Percentiles rank a stretch among this genome's conserved stretches.
These are phyloP conservation scores for Dittrichia graveolens DNA, from an alignment of 129 eudicot genomes.

Conservation along the genomic window DNA sequence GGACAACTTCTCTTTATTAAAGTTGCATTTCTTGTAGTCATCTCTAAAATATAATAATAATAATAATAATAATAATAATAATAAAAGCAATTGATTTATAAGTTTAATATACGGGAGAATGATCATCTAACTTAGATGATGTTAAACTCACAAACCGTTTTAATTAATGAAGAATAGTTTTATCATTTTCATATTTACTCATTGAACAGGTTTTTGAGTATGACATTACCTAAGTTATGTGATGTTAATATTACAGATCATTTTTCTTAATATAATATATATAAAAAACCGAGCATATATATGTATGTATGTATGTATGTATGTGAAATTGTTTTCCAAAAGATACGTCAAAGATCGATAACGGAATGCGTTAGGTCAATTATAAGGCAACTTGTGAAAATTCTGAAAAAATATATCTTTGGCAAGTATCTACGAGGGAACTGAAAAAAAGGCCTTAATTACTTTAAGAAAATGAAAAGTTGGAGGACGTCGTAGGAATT, in stretches of 20 bases:
- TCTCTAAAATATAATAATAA: too few relatives aligned
- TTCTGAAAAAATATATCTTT: slow-evolving; percentile 19
- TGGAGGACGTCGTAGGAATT: not conserved
- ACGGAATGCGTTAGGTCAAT: slow-evolving; percentile 28
- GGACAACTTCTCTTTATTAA: slow-evolving; percentile 38
- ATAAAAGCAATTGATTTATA: not conserved
- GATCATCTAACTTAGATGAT: too few relatives aligned
- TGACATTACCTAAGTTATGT: too few relatives aligned
- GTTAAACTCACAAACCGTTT: too few relatives aligned
- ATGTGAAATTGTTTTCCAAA: not conserved
- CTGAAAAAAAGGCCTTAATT: slow-evolving; percentile 13
- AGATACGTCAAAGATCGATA: slow-evolving; percentile 21
- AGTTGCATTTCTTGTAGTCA: slow-evolving; percentile 19
- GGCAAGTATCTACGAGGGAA: slow-evolving; percentile 17
- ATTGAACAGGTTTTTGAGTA: too few relatives aligned
- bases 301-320: too few relatives aligned
- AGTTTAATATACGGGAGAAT: not conserved
- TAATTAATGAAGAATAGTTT: too few relatives aligned
- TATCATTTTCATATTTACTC: too few relatives aligned
- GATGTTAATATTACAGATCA: too few relatives aligned
- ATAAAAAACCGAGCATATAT: not conserved
- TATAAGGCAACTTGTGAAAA: slow-evolving; percentile 16
- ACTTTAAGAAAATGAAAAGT: slow-evolving; percentile 23
- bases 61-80: not conserved
- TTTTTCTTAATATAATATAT: too few relatives aligned